Conservation (phyloP, 768 basidiomycete genomes). For the Leucosporidium creatinivorum region DNA sequence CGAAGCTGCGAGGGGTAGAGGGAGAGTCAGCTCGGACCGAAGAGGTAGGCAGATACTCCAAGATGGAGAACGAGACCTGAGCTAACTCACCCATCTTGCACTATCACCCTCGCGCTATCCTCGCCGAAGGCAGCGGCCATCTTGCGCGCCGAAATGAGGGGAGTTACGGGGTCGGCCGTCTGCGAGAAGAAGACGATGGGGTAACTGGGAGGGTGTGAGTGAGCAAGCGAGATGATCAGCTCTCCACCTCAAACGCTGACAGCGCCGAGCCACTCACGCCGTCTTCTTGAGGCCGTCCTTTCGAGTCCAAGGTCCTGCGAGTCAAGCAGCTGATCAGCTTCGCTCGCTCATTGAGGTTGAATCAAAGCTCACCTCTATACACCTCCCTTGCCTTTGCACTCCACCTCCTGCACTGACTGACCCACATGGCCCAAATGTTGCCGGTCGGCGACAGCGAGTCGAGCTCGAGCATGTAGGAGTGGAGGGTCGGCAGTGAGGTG, state of each 20-base stretch:
- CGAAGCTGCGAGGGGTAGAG: slow-evolving; percentile 7
- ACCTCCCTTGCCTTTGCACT: slow-evolving; percentile 11
- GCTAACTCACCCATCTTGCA: slow-evolving; percentile 21
- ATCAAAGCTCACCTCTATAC: slow-evolving; percentile 7
- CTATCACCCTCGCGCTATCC: slow-evolving; percentile 24
- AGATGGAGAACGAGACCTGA: no score
- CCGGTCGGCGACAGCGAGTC: slow-evolving; percentile 11
- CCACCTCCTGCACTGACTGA: slow-evolving; percentile 26
- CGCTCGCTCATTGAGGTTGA: no score
- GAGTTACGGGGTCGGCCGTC: slow-evolving; percentile 34
- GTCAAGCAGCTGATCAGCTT: neutral
- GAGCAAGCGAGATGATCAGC: no score
- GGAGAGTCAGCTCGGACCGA: neutral
- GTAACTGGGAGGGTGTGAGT: neutral
- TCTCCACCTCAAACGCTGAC: no score
- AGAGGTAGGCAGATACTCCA: neutral
- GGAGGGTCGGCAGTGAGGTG: neutral
- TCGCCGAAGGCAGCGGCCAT: slow-evolving; percentile 21
- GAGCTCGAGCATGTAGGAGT: slow-evolving; percentile 13
- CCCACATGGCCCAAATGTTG: slow-evolving; percentile 27
- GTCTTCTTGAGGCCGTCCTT: slow-evolving; percentile 30
- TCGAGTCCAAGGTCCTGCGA: slow-evolving; percentile 26
- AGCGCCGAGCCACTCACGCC: slow-evolving; percentile 2
- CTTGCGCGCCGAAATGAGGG: slow-evolving; percentile 14
- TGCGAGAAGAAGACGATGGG: slow-evolving; percentile 29